Evolutionary conservation across 345 rosid genomes (phyloP).

Genomic region (Salix koriyanagi): DNA sequence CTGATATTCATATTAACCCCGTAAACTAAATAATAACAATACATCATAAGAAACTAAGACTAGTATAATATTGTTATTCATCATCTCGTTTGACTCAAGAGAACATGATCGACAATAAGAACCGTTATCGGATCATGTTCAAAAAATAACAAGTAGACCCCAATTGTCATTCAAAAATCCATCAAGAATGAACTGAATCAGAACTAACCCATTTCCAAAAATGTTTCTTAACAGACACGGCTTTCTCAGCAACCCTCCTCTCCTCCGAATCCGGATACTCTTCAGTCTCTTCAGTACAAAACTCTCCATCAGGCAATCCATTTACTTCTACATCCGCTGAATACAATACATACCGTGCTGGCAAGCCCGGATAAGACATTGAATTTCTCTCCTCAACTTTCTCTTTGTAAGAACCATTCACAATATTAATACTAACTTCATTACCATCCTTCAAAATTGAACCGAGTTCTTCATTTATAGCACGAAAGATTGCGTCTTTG

Average conservation of each 20-base stretch:
- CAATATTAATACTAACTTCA: slow-evolving; percentile 27
- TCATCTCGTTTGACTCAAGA: too few species aligned
- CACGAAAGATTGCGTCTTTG: slow-evolving; percentile 61
- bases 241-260: slow-evolving; percentile 38
- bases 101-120: too few species aligned
- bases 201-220: slow-evolving; percentile 86
- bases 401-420: slow-evolving; percentile 53
- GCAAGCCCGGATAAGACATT: slow-evolving; percentile 73
- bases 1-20: too few species aligned
- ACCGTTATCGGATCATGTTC: too few species aligned
- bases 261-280: slow-evolving; percentile 52
- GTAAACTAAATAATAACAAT: too few species aligned
- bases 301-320: slow-evolving; percentile 81
- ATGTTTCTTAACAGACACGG: slow-evolving; percentile 71
- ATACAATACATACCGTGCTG: slow-evolving; percentile 67
- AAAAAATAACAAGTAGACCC: neutral
- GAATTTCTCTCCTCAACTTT: slow-evolving; percentile 74
- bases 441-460: slow-evolving; percentile 26
- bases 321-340: slow-evolving; percentile 65
- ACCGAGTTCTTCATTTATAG: slow-evolving; percentile 81
- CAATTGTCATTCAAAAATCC: neutral
- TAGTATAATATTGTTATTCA: too few species aligned
- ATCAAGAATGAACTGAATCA: slow-evolving; percentile 40
- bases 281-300: slow-evolving; percentile 59
- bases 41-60: too few species aligned